A percentile compares a stretch with the other conserved stretches of the same genome.
phyloP scores from a whole-genome alignment of 257 asterid species.

The Nemophila menziesii region DNA sequence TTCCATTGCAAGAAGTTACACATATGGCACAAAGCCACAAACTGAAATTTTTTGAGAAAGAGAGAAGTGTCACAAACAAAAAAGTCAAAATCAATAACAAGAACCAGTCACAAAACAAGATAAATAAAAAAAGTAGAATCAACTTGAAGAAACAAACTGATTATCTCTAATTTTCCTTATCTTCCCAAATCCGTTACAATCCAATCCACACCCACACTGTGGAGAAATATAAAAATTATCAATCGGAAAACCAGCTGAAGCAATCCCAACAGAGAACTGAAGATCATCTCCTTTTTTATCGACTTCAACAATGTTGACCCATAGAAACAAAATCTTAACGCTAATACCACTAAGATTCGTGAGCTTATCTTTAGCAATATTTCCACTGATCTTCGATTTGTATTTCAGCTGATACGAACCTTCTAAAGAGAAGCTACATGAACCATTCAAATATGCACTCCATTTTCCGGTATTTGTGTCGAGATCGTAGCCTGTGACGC shows the following conservation, averaged over 20 bases:
- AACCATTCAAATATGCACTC: slow-evolving; percentile 37
- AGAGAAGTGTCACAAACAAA: too few species aligned
- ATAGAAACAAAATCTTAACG: slow-evolving; percentile 52
- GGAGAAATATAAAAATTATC: slow-evolving; percentile 52
- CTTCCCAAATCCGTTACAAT: slow-evolving; percentile 25
- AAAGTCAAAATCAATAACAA: not conserved
- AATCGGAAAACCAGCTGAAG: slow-evolving; percentile 48
- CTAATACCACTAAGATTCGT: slow-evolving; percentile 46
- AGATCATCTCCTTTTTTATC: slow-evolving; percentile 36
- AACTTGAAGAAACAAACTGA: slow-evolving; percentile 24
- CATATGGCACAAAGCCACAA: too few species aligned
- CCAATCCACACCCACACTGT: slow-evolving; percentile 79
- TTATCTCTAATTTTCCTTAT: slow-evolving; percentile 10
- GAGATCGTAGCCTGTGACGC: slow-evolving; percentile 52
- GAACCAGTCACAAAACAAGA: not conserved
- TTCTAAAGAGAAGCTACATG: slow-evolving; percentile 70
- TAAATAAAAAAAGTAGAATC: not conserved
- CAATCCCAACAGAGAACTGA: slow-evolving; percentile 68
- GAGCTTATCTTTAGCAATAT: slow-evolving; percentile 34
- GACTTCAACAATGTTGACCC: slow-evolving; percentile 74
- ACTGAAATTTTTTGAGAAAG: too few species aligned
- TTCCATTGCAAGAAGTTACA: too few species aligned
- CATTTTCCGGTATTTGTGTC: slow-evolving; percentile 46
- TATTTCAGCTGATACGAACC: slow-evolving; percentile 61
- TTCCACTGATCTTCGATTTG: slow-evolving; percentile 49